A percentile compares a stretch with the other conserved stretches of the same genome.
Conservation (phyloP, 163 green algal species). For the Scenedesmus sp. region DNA sequence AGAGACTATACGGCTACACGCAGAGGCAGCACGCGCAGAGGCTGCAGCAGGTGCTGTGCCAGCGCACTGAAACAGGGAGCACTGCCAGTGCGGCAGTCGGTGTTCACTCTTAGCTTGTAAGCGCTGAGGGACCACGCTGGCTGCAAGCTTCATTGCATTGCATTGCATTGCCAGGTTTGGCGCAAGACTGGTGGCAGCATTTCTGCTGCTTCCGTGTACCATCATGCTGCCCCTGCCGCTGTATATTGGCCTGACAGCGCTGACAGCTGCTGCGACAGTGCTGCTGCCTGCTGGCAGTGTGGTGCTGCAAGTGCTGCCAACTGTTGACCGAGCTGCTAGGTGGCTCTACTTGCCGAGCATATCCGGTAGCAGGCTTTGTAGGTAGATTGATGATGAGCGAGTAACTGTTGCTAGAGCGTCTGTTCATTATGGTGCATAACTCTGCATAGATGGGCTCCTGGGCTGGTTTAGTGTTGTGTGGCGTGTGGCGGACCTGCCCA, state of each 20-base stretch:
- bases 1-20: conserved; percentile 46
- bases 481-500: background rate
- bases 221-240: background rate
- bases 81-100: background rate
- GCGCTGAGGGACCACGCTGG: background rate
- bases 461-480: background rate
- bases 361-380: background rate
- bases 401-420: background rate
- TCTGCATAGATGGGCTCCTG: background rate
- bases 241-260: background rate
- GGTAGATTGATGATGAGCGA: background rate
- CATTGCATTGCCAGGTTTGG: background rate
- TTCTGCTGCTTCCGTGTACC: background rate
- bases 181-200: background rate
- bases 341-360: background rate
- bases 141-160: background rate
- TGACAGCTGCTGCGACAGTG: background rate
- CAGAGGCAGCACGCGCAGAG: conserved; percentile 37
- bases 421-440: background rate
- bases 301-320: background rate
- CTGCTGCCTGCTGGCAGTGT: background rate
- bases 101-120: background rate
- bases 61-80: background rate
- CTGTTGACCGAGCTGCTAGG: background rate
- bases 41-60: conserved; percentile 16